Evolutionary conservation across 495 filamentous ascomycete genomes (phyloP).

Genomic region (Xylaria palmicola): DNA sequence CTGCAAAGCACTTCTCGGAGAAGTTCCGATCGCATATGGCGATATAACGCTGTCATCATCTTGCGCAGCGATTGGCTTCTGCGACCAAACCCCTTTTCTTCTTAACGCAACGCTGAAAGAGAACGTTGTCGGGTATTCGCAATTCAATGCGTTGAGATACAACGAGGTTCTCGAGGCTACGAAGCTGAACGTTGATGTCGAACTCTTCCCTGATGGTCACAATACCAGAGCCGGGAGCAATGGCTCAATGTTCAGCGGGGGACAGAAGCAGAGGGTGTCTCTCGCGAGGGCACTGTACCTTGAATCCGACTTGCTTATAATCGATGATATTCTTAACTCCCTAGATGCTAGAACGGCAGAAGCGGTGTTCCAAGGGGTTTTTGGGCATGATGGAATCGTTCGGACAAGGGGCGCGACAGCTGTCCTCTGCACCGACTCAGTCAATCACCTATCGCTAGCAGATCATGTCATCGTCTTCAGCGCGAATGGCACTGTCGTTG

Average conservation of each 20-base stretch:
- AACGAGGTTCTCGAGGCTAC: slow-evolving; percentile 63
- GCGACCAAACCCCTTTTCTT: slow-evolving; percentile 45
- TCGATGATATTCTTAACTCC: slow-evolving; percentile 62
- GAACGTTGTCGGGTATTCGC: slow-evolving; percentile 52
- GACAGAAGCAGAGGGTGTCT: slow-evolving; percentile 64
- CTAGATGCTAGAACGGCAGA: slow-evolving; percentile 61
- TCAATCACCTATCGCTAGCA: slow-evolving; percentile 40
- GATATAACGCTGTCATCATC: slow-evolving; percentile 16
- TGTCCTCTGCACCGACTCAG: slow-evolving; percentile 46
- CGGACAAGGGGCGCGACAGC: slow-evolving; percentile 49
- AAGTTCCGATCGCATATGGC: slow-evolving; percentile 34
- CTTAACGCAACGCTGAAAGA: slow-evolving; percentile 60
- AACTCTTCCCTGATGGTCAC: slow-evolving; percentile 55
- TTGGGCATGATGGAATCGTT: slow-evolving; percentile 56
- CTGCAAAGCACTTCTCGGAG: slow-evolving; percentile 50
- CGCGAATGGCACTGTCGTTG: slow-evolving; percentile 38
- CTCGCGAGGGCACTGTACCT: slow-evolving; percentile 61
- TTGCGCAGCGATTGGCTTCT: slow-evolving; percentile 25
- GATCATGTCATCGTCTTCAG: slow-evolving; percentile 48
- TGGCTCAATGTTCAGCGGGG: slow-evolving; percentile 63
- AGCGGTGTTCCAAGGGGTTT: slow-evolving; percentile 56
- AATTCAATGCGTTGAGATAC: slow-evolving; percentile 60
- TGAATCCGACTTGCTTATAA: slow-evolving; percentile 50
- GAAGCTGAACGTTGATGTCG: slow-evolving; percentile 54
- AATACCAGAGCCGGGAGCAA: slow-evolving; percentile 62